phyloP scores from a whole-genome alignment of 306 rosid genomes.

The Crataegus laevigata region DNA sequence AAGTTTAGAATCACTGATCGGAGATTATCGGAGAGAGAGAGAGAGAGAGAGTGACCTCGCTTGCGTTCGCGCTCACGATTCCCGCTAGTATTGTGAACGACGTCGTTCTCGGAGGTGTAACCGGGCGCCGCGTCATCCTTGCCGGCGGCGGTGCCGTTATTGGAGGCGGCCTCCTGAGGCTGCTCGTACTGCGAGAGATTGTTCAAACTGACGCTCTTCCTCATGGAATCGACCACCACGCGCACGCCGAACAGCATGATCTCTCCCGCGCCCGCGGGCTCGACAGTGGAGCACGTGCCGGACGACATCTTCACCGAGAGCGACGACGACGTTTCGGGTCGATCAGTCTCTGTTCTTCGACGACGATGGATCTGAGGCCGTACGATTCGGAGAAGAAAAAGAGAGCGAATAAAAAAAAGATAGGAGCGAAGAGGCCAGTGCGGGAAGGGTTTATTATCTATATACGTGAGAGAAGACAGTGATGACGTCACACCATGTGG shows the following conservation, averaged over 20 bases:
- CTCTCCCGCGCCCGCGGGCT: slow-evolving; percentile 46
- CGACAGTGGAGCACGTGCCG: slow-evolving; percentile 2
- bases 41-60: slow-evolving; percentile 50
- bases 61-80: slow-evolving; percentile 85
- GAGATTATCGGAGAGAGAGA: neutral
- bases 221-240: slow-evolving; percentile 89
- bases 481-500: neutral
- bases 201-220: slow-evolving; percentile 94
- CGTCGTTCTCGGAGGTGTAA: slow-evolving; percentile 87
- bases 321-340: neutral
- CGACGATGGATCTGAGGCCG: slow-evolving; percentile 1
- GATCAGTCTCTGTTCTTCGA: neutral
- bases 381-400: neutral
- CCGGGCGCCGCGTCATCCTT: slow-evolving; percentile 47
- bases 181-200: slow-evolving; percentile 88
- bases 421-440: neutral
- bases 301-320: slow-evolving; percentile 15
- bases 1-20: neutral
- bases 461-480: neutral
- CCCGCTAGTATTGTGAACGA: slow-evolving; percentile 51
- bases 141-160: slow-evolving; percentile 9
- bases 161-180: slow-evolving; percentile 32
- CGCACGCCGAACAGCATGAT: slow-evolving; percentile 90
- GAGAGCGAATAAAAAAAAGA: neutral
- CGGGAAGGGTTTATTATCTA: slow-evolving; percentile 7